Conservation (phyloP, 768 basidiomycete genomes). For the Xerocomellus amylosporus region DNA sequence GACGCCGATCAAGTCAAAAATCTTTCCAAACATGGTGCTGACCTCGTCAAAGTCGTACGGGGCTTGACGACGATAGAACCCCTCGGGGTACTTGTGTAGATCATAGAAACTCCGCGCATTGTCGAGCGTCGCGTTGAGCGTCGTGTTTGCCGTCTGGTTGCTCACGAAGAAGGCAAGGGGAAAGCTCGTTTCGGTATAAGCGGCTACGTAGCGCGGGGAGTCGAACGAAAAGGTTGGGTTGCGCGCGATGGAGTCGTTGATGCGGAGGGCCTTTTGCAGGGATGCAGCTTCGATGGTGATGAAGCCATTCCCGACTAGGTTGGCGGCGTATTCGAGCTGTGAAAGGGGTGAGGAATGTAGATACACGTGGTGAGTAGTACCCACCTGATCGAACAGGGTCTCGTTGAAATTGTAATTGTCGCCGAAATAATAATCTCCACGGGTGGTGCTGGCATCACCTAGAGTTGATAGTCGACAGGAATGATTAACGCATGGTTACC, state of each 20-base stretch:
- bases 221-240: constrained; percentile 25
- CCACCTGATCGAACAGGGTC: constrained; percentile 22
- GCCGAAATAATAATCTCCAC: constrained; percentile 26
- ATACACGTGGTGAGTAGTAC: neutral
- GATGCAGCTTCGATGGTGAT: constrained; percentile 23
- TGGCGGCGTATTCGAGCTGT: constrained; percentile 17
- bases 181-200: constrained; percentile 22
- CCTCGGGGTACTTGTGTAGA: constrained; percentile 15
- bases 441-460: constrained; percentile 28
- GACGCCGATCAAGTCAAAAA: constrained; percentile 2
- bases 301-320: constrained; percentile 16
- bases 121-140: constrained; percentile 12
- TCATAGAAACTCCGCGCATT: constrained; percentile 22
- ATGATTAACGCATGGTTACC: neutral
- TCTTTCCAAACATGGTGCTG: neutral
- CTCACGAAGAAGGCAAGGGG: constrained; percentile 26
- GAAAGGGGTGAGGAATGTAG: neutral
- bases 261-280: constrained; percentile 20
- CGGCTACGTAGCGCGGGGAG: constrained; percentile 19
- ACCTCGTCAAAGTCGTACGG: constrained; percentile 10
- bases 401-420: constrained; percentile 27
- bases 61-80: constrained; percentile 18
- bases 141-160: constrained; percentile 21
- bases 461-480: neutral
- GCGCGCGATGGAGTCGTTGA: constrained; percentile 26